Percentiles rank a stretch among this genome's conserved stretches.
Evolutionary conservation across 2,329 filamentous ascomycete genomes (phyloP).

Genomic region (Boeremia lycopersici): DNA sequence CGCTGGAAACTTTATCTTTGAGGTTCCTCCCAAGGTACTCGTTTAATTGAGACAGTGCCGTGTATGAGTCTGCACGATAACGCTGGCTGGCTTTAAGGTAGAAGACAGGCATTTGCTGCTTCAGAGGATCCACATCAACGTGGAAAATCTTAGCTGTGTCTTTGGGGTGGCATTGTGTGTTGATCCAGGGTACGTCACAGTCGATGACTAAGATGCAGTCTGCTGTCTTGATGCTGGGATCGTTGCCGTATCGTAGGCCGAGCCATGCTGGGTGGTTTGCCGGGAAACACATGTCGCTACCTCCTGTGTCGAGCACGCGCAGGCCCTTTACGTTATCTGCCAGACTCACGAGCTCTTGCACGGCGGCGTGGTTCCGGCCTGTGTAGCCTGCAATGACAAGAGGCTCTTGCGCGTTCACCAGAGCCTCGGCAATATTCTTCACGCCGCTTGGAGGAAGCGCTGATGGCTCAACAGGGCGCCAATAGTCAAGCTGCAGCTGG

Average conservation of each 20-base stretch:
- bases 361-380: constrained; percentile 70
- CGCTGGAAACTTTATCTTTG: constrained; percentile 47
- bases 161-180: constrained; percentile 70
- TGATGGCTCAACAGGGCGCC: constrained; percentile 73
- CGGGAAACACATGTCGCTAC: constrained; percentile 80
- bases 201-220: constrained; percentile 86
- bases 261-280: constrained; percentile 62
- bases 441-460: constrained; percentile 63
- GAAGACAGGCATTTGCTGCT: constrained; percentile 65
- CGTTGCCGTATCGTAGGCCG: constrained; percentile 73
- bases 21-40: constrained; percentile 59
- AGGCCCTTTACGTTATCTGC: constrained; percentile 71
- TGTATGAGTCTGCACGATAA: constrained; percentile 59
- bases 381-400: constrained; percentile 73
- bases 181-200: constrained; percentile 93
- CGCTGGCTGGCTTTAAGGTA: constrained; percentile 61
- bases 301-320: constrained; percentile 75
- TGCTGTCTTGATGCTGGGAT: constrained; percentile 74
- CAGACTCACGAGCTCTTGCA: constrained; percentile 67
- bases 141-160: constrained; percentile 65
- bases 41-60: constrained; percentile 71
- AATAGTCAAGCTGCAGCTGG: constrained; percentile 68
- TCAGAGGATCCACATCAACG: constrained; percentile 70
- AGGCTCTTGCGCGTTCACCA: constrained; percentile 69
- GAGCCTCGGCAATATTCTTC: constrained; percentile 64